These are phyloP conservation scores for Colletotrichum truncatum DNA, from an alignment of 2,329 filamentous ascomycete species.

Conservation along the genomic window DNA sequence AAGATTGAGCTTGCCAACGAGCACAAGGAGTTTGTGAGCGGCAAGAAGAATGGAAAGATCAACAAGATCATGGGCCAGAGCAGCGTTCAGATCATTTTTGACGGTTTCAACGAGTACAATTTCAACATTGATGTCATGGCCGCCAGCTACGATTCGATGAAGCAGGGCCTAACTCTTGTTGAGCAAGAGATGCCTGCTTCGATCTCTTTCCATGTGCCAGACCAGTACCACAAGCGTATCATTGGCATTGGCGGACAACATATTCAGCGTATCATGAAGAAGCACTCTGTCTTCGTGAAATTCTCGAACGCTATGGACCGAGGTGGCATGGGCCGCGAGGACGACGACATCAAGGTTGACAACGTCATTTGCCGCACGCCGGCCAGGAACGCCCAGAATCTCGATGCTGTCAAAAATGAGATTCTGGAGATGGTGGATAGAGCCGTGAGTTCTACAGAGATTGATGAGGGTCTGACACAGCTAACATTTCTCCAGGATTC, in stretches of 20 bases:
- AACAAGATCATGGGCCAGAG: slow-evolving; percentile 99
- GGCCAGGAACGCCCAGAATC: slow-evolving; percentile 93
- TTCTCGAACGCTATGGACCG: slow-evolving; percentile 99
- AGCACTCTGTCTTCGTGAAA: slow-evolving; percentile 99
- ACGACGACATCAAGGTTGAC: slow-evolving; percentile 98
- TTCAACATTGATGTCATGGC: slow-evolving; percentile 99
- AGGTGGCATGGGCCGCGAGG: slow-evolving; percentile 89
- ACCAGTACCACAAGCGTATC: slow-evolving; percentile 99
- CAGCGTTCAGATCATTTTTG: slow-evolving; percentile 98
- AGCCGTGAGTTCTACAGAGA: slow-evolving; percentile 64
- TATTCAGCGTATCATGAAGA: slow-evolving; percentile 99
- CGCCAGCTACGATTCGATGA: slow-evolving; percentile 91
- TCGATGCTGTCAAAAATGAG: slow-evolving; percentile 97
- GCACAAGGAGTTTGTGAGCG: slow-evolving; percentile 99
- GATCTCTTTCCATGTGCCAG: slow-evolving; percentile 98
- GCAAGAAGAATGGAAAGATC: slow-evolving; percentile 99
- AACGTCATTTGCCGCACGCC: slow-evolving; percentile 99
- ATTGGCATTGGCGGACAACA: slow-evolving; percentile 98
- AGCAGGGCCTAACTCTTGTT: slow-evolving; percentile 89
- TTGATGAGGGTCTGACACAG: not conserved
- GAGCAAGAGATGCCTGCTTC: slow-evolving; percentile 99
- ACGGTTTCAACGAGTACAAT: slow-evolving; percentile 99
- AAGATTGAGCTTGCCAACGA: slow-evolving; percentile 99
- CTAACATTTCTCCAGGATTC: slow-evolving; percentile 71
- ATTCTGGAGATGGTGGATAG: slow-evolving; percentile 99